phyloP scores from a whole-genome alignment of 495 filamentous ascomycete genomes.

The Antarctomyces pellizariae region DNA sequence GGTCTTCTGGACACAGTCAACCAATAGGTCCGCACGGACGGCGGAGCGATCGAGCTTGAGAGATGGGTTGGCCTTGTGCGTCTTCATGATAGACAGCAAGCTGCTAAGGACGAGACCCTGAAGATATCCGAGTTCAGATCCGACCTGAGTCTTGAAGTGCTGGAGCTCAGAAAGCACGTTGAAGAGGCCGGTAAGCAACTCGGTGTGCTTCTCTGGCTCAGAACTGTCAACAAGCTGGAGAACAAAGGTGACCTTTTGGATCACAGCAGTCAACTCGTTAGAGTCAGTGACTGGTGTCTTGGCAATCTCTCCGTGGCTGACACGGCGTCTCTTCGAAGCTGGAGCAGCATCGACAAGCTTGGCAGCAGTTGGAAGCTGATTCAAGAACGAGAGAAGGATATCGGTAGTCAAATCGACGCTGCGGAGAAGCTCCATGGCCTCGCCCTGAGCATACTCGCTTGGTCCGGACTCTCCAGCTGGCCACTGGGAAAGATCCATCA shows the following conservation, averaged over 20 bases:
- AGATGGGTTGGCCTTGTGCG: conserved; percentile 33
- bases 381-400: conserved; percentile 42
- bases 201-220: conserved; percentile 40
- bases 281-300: conserved; percentile 16
- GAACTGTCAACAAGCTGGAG: conserved; percentile 68
- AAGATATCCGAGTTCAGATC: conserved; percentile 65
- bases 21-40: conserved; percentile 66
- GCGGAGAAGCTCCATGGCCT: conserved; percentile 43
- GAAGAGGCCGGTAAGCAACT: conserved; percentile 58
- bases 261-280: conserved; percentile 30
- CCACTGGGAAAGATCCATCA: conserved; percentile 24
- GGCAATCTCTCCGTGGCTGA: conserved; percentile 35
- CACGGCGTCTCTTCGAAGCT: conserved; percentile 50
- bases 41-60: conserved; percentile 45
- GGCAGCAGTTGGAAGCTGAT: conserved; percentile 39
- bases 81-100: conserved; percentile 55
- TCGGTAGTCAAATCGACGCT: conserved; percentile 42
- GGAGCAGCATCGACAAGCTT: conserved; percentile 39
- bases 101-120: conserved; percentile 56
- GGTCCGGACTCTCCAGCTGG: background rate
- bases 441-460: conserved; percentile 14
- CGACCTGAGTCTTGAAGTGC: conserved; percentile 43
- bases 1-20: conserved; percentile 76
- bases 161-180: conserved; percentile 63
- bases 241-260: conserved; percentile 65